Base-by-base conservation (phyloP, 208 protist species). In the Borovskyia barvae region DNA sequence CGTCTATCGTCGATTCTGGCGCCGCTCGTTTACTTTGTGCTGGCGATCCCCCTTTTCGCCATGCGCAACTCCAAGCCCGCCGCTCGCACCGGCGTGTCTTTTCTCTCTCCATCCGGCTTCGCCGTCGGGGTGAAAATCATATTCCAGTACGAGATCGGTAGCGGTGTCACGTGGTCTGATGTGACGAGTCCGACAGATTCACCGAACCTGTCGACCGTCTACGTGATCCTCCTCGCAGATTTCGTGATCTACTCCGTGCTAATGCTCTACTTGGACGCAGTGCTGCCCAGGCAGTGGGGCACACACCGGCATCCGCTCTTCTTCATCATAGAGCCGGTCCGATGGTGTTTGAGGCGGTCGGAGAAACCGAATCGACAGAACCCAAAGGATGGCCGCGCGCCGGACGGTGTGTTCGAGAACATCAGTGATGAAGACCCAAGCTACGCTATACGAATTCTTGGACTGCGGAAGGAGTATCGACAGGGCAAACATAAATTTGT, bases 261-360 rank as follows among this genome's bases (percentile, higher is more conserved):
- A 14, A 81, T 79, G 60, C 11, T 82, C 11, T 94, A 94, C 65
- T 60, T 94, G n/a, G 87, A 94, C 22, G 62, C 50, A 6, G 84
- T 94, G 43, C 52, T 92, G 43, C 87, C 83, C 6, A 72, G 69
- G 50, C 70, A 81, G 26, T 82, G 71, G 76, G 87, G 87, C 6
- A 79, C 79, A 2, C 65, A 51, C 6, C 70, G 66, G 65, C 75
- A 85, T 56, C 78, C 75, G 26, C 58, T 85, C 14, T 91, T 93
- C 64, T 91, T 84, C 50, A 76, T 86, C 32, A 64, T 81, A 12
- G 72, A 79, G 28, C 74, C 77, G 3, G 26, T 74, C 87, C 83
- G 20, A 66, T 59, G 49, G 52, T 83, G 62, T 63, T 59, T 50
- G 56, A 37, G 66, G 56, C 59, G 57, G 12, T 33, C 36, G 20